Conservation (phyloP, 2,329 filamentous ascomycete genomes). For the Beauveria brongniartii region DNA sequence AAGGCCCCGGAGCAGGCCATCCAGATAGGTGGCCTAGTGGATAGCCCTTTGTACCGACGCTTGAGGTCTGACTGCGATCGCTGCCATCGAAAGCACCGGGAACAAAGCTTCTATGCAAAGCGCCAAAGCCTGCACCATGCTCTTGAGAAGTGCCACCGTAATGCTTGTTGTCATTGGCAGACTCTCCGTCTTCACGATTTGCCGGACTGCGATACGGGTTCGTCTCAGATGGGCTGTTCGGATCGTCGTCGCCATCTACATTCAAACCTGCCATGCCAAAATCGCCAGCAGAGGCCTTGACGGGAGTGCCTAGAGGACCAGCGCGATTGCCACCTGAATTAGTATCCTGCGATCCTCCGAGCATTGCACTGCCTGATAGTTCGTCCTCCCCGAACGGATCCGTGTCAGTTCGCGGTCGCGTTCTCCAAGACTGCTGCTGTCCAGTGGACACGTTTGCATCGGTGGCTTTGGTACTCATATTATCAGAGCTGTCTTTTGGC, state of each 20-base stretch:
- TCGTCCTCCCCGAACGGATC: constrained; percentile 67
- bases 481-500: constrained; percentile 64
- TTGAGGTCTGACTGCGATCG: constrained; percentile 89
- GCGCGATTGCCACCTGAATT: constrained; percentile 35
- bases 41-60: constrained; percentile 71
- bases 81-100: constrained; percentile 56
- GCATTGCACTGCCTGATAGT: constrained; percentile 60
- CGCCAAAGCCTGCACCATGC: constrained; percentile 43
- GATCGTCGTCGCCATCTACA: constrained; percentile 55
- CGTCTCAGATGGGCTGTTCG: constrained; percentile 85
- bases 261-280: constrained; percentile 56
- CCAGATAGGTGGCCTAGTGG: constrained; percentile 55
- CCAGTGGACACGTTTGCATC: constrained; percentile 41
- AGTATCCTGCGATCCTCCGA: constrained; percentile 67
- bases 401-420: constrained; percentile 60
- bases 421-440: constrained; percentile 46
- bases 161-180: constrained; percentile 37
- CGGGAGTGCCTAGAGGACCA: constrained; percentile 43
- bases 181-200: constrained; percentile 53
- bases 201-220: constrained; percentile 93
- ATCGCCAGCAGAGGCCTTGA: constrained; percentile 47
- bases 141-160: constrained; percentile 35
- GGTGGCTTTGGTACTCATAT: constrained; percentile 29
- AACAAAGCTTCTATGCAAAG: constrained; percentile 43
- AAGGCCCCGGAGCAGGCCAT: constrained; percentile 50